Conservation (phyloP, 345 rosid genomes). For the Theobroma cacao region DNA sequence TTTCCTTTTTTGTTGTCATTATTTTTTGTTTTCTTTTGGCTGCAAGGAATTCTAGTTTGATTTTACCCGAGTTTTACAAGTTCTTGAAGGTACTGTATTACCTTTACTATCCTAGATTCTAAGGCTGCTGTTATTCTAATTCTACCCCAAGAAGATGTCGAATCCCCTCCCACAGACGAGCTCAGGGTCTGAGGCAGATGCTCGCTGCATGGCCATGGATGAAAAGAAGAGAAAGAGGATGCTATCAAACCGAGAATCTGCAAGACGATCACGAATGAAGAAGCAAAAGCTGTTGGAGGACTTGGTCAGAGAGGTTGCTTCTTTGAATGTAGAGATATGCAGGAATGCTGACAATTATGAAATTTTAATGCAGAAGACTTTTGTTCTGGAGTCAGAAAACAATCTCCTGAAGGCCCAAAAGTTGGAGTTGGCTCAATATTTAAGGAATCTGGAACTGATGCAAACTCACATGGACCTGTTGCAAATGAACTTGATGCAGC, state of each 20-base stretch:
- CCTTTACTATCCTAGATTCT: neutral
- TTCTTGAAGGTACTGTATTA: neutral
- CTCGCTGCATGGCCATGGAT: neutral
- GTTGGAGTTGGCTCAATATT: neutral
- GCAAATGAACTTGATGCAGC: neutral
- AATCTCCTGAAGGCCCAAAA: neutral
- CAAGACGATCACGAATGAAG: conserved; percentile 15
- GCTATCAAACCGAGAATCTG: conserved; percentile 19
- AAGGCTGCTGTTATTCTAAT: neutral
- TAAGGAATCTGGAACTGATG: neutral
- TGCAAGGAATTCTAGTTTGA: neutral
- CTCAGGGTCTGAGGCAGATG: neutral
- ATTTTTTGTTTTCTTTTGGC: neutral
- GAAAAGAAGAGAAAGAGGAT: conserved; percentile 17
- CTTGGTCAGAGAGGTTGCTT: neutral
- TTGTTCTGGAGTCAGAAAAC: conserved; percentile 1
- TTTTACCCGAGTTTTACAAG: neutral
- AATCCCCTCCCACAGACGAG: neutral
- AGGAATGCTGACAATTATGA: neutral
- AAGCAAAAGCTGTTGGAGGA: conserved; percentile 14
- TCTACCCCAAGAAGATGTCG: neutral
- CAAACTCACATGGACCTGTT: neutral
- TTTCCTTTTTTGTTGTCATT: neutral
- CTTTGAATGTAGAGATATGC: neutral
- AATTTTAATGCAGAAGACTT: neutral